Percentiles rank a stretch among this genome's conserved stretches.
phyloP scores from a whole-genome alignment of 805 yeast species.

The Hanseniaspora meyeri region DNA sequence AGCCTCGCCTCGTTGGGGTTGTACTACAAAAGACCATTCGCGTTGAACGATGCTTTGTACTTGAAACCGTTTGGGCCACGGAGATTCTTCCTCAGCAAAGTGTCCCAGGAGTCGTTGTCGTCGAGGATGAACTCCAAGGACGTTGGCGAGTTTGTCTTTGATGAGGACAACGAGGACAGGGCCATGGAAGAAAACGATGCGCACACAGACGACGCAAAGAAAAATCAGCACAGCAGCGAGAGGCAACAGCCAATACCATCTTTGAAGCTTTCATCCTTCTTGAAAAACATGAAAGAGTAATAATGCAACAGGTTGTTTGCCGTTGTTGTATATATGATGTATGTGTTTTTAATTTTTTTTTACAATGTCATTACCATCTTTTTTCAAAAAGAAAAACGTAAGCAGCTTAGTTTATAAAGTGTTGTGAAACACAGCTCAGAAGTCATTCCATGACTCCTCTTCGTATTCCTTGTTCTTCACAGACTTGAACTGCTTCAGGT shows the following conservation, averaged over 20 bases:
- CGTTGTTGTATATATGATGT: not conserved
- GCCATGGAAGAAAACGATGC: not conserved
- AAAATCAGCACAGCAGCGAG: not conserved
- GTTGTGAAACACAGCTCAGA: slow-evolving; percentile 24
- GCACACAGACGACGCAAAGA: not conserved
- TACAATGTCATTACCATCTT: too few species aligned
- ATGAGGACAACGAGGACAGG: not conserved
- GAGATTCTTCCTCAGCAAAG: not conserved
- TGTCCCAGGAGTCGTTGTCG: not conserved
- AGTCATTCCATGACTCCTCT: slow-evolving; percentile 61
- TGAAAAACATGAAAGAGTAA: not conserved
- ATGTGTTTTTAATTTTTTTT: not conserved
- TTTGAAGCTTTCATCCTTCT: not conserved
- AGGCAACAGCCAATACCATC: not conserved
- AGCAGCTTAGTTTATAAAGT: too few species aligned
- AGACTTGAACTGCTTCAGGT: slow-evolving; percentile 28
- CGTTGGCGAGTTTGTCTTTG: slow-evolving; percentile 3
- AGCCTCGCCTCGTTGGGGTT: slow-evolving; percentile 2
- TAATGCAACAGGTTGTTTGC: not conserved
- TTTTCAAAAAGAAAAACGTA: too few species aligned
- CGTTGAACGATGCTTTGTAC: not conserved
- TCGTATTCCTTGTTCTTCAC: slow-evolving; percentile 31
- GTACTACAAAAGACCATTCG: not conserved
- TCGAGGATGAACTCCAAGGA: not conserved
- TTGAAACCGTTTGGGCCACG: not conserved